Percentiles rank a stretch among this genome's conserved stretches.
These are phyloP conservation scores for Coniochaeta ligniaria DNA, from an alignment of 2,329 filamentous ascomycete genomes.

Conservation along the genomic window DNA sequence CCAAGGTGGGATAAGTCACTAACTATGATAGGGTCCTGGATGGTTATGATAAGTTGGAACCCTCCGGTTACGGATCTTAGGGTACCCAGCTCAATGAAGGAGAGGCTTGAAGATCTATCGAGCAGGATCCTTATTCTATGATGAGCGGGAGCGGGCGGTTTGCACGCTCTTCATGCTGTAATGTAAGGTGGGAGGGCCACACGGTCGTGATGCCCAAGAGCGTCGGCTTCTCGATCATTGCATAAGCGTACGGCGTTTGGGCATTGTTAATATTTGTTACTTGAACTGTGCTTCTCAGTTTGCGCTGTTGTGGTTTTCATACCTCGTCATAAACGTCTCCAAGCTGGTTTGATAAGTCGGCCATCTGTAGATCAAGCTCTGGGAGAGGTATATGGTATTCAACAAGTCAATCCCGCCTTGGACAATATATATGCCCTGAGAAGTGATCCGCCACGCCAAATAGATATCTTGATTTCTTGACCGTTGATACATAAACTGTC, in stretches of 20 bases:
- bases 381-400: too few species aligned
- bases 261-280: not conserved
- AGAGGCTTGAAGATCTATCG: not conserved
- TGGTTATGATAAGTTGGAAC: conserved; percentile 46
- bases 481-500: too few species aligned
- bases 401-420: too few species aligned
- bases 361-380: too few species aligned
- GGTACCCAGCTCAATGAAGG: not conserved
- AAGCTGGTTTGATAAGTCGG: too few species aligned
- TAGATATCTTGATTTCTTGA: too few species aligned
- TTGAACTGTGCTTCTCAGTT: not conserved
- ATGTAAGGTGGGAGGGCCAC: not conserved
- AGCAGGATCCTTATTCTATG: too few species aligned
- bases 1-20: conserved; percentile 1
- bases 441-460: too few species aligned
- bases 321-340: not conserved
- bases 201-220: not conserved
- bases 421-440: too few species aligned
- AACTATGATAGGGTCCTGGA: conserved; percentile 38
- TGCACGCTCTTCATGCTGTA: not conserved
- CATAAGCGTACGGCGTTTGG: conserved; percentile 1
- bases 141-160: too few species aligned
- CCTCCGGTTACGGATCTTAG: conserved; percentile 36
- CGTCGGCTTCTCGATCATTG: not conserved
- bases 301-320: not conserved